Conservation (phyloP, 257 asterid genomes). For the Jaltomata sinuosa region DNA sequence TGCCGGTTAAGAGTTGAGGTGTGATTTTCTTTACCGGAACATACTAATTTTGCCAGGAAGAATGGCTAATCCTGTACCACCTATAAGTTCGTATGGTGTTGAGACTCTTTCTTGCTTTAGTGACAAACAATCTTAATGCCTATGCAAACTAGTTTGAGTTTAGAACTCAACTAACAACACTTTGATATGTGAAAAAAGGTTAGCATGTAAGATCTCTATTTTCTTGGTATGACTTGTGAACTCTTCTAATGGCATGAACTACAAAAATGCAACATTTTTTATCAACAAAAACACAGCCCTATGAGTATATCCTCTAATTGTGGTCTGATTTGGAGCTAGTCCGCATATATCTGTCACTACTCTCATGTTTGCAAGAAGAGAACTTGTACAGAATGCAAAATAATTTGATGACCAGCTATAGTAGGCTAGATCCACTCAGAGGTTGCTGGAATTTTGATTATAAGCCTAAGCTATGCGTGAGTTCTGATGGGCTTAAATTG, state of each 20-base stretch:
- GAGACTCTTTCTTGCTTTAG: not conserved
- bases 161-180: not conserved
- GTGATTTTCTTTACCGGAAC: slow-evolving; percentile 7
- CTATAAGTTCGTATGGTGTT: not conserved
- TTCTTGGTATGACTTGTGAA: not conserved
- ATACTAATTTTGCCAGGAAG: not conserved
- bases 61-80: not conserved
- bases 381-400: not conserved
- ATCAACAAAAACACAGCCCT: not conserved
- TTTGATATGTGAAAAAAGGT: not conserved
- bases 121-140: not conserved
- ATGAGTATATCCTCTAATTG: not conserved
- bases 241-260: not conserved
- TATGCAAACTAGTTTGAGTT: not conserved
- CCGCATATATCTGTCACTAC: not conserved
- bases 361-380: not conserved
- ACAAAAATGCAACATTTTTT: not conserved
- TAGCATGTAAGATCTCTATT: not conserved
- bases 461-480: not conserved
- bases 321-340: not conserved
- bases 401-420: not conserved
- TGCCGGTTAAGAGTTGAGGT: slow-evolving; percentile 84
- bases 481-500: not conserved
- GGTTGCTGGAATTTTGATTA: not conserved
- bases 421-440: not conserved